Evolutionary conservation across 2,329 filamentous ascomycete genomes (phyloP), one percentile per base, ranked within the genome.

Genomic region (Exophiala alcalophila): DNA sequence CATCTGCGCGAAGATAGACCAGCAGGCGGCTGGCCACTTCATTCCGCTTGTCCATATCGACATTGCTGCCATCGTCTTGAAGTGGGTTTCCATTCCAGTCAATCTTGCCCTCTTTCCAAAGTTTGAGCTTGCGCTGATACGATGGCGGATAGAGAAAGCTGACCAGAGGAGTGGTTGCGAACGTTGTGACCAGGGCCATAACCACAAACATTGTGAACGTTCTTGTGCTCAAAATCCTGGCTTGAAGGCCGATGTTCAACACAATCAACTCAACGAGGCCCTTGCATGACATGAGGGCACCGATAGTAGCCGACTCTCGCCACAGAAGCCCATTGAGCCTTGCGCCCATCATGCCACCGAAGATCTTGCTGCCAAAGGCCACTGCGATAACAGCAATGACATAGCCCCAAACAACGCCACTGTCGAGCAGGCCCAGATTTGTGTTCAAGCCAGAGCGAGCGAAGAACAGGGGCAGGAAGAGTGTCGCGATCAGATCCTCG

Each of bases 131-230:
- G 64, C 78, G 76, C 60, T 84, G 83, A 56, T 89, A 88, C 78
- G 75, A 84, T 4, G 78, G 74, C 1, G 89, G 89, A 53, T 94
- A 95, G 5, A 94, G 70, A 37, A 70, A 72, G 9, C 78, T 74
- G 1, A 84, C 85, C 27, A 94, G 66, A 0, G 89, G 89, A 0
- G 89, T 90, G 0, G 89, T 94, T 0, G 80, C 67, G 44, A 95
- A 88, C 0, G 89, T 95, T 0, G 88, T 94, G 23, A 94, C 72
- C 2, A 94, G 71, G 6, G 89, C 89, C 89, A 95, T 95, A 58
- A 95, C 85, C 15, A 95, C 88, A 55, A 95, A 94, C 40, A 95
- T 94, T 38, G 89, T 94, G 58, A 95, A 95, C 0, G 88, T 94
- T n/a, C 85, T 73, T 0, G 74, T 76, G 45, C 84, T 90, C n/a